Percentiles rank a stretch among this genome's conserved stretches.
phyloP scores from a whole-genome alignment of 345 rosid species.

The Melastoma malabathricum region DNA sequence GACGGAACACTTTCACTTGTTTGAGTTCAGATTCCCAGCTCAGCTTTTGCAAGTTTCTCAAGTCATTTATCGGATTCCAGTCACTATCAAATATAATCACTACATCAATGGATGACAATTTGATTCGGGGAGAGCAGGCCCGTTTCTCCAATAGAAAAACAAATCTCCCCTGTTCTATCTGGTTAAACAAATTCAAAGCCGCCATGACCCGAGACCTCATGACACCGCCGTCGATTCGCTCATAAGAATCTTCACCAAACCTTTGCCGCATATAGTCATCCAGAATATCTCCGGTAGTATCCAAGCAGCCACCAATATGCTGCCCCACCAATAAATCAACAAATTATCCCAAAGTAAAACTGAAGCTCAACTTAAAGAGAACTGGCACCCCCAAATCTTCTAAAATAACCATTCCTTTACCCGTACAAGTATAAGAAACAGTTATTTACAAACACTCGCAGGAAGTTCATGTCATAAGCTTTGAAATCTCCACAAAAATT shows the following conservation, averaged over 20 bases:
- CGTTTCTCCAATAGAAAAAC: slow-evolving; percentile 76
- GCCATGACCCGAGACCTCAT: slow-evolving; percentile 29
- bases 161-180: slow-evolving; percentile 47
- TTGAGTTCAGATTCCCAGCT: slow-evolving; percentile 43
- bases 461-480: no score
- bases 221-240: slow-evolving; percentile 46
- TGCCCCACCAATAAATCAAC: slow-evolving; percentile 15
- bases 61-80: slow-evolving; percentile 60
- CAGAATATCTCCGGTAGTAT: slow-evolving; percentile 62
- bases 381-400: no score
- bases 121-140: slow-evolving; percentile 59
- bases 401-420: no score
- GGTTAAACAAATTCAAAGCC: slow-evolving; percentile 55
- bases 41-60: slow-evolving; percentile 58
- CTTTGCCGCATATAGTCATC: slow-evolving; percentile 65
- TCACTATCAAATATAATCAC: slow-evolving; percentile 72
- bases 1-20: slow-evolving; percentile 58
- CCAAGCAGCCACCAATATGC: slow-evolving; percentile 38
- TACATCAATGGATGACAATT: slow-evolving; percentile 52
- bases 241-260: slow-evolving; percentile 73
- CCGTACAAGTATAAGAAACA: no score
- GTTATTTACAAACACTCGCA: no score
- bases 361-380: neutral
- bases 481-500: no score
- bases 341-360: slow-evolving; percentile 1